A percentile compares a stretch with the other conserved stretches of the same genome.
phyloP scores from a whole-genome alignment of 2,329 filamentous ascomycete genomes.

The Phyllosticta citrichinensis region DNA sequence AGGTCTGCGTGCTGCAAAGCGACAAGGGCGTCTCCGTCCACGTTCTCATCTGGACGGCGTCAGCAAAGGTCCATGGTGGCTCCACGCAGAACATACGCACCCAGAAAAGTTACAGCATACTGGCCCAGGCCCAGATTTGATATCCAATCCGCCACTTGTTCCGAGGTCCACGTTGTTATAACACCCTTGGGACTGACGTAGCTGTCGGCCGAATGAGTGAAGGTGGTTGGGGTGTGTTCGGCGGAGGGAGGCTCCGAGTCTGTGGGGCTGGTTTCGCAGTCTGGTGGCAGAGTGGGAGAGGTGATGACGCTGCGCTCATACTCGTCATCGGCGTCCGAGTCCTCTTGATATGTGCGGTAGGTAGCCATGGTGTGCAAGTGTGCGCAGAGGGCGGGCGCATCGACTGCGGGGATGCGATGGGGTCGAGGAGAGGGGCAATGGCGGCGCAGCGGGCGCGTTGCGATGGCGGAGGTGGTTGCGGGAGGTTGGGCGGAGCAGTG shows the following conservation, averaged over 20 bases:
- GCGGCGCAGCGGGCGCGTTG: neutral
- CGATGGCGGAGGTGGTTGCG: neutral
- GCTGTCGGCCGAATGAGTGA: slow-evolving; percentile 54
- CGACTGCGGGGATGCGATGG: slow-evolving; percentile 1
- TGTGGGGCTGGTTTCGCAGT: slow-evolving; percentile 60
- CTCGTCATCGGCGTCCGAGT: slow-evolving; percentile 73
- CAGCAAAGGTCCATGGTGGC: slow-evolving; percentile 3
- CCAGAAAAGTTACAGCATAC: slow-evolving; percentile 74
- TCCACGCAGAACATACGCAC: slow-evolving; percentile 41
- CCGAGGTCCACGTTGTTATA: slow-evolving; percentile 70
- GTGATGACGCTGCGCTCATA: slow-evolving; percentile 65
- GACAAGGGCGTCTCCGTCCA: slow-evolving; percentile 83
- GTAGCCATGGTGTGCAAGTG: slow-evolving; percentile 10
- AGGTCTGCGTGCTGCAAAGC: slow-evolving; percentile 85
- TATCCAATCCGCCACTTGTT: slow-evolving; percentile 87
- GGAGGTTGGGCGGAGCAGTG: slow-evolving; percentile 1
- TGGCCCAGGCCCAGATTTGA: slow-evolving; percentile 68
- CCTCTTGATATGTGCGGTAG: slow-evolving; percentile 56
- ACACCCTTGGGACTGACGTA: slow-evolving; percentile 63
- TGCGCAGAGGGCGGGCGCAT: slow-evolving; percentile 7
- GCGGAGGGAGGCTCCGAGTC: slow-evolving; percentile 61
- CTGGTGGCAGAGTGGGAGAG: slow-evolving; percentile 54
- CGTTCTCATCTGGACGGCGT: slow-evolving; percentile 66
- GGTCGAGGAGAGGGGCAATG: neutral
- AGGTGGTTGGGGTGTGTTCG: slow-evolving; percentile 73